Base-by-base conservation (phyloP, 2,329 filamentous ascomycete species). In the Hypoxylon rubiginosum region DNA sequence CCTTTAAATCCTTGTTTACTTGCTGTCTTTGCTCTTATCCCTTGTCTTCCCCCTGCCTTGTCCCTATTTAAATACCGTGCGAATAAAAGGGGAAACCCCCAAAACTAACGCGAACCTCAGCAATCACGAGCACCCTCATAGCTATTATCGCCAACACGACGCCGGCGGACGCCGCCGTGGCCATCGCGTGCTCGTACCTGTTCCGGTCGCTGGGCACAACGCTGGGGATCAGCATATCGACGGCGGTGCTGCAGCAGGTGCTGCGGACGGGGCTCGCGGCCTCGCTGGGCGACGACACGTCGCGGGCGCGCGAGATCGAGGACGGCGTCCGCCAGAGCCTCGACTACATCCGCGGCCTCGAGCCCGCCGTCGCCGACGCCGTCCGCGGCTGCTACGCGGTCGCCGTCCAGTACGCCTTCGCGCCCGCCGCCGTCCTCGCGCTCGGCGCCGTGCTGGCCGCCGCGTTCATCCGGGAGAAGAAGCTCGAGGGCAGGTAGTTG, bases 201-300 rank as follows among this genome's bases (percentile, higher is more conserved):
- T 95, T 95, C 82, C 89, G 92, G 41, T 91, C 90, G 1, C 82
- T 94, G 0, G 92, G 92, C n/a, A 84, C 92, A n/a, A 91, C 90
- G 6, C 82, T 94, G 60, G 92, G 92, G 10, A 83, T 94, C 59
- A 91, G 90, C n/a, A 80, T 92, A 62, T 86, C 87, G 54, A 88
- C 91, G 1, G 92, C 91, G 1, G 84, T 92, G 7, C 85, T 93
- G 49, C 93, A 95, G 75, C 88, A 91, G 73, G 83, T 84, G 2
- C 82, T 95, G 19, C 83, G 91, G 15, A 80, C 80, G 1, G 81
- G 85, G 50, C 81, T 95, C 3, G 80, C 82, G 1, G 73, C 76
- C 1, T 82, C 83, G 2, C 79, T 94, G 15, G 63, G 62, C 50
- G 79, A 82, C 4, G 83, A 83, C 56, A 87, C 86, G 60, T 82